Percentiles rank a stretch among this genome's conserved stretches.
phyloP scores from a whole-genome alignment of 345 rosid genomes.

The Zanthoxylum bungeanum region DNA sequence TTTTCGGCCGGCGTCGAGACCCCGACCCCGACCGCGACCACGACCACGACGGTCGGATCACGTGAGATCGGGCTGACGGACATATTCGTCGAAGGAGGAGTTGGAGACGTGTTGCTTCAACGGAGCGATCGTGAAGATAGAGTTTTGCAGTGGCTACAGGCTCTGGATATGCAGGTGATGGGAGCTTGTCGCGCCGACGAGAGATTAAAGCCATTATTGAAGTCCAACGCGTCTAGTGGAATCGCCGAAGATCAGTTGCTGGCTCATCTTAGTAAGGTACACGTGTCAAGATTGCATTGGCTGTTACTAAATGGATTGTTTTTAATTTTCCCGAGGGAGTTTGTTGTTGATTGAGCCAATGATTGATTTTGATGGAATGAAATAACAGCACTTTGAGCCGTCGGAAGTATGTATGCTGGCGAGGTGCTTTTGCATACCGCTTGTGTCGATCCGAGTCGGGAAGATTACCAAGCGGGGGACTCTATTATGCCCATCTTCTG shows the following conservation, averaged over 20 bases:
- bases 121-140: conserved; percentile 62
- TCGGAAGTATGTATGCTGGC: conserved; percentile 92
- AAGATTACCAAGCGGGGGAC: conserved; percentile 72
- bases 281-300: background rate
- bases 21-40: conserved; percentile 14
- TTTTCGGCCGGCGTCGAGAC: conserved; percentile 32
- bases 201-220: conserved; percentile 90
- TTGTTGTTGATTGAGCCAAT: background rate
- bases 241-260: conserved; percentile 76
- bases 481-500: conserved; percentile 54
- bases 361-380: background rate
- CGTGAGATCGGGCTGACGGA: conserved; percentile 43
- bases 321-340: background rate
- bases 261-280: conserved; percentile 84
- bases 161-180: conserved; percentile 83
- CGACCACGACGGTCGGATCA: too few relatives aligned
- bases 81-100: conserved; percentile 41
- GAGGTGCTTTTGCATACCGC: conserved; percentile 89
- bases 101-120: conserved; percentile 65
- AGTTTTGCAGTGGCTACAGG: conserved; percentile 85
- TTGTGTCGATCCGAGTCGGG: conserved; percentile 90
- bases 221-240: conserved; percentile 57
- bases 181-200: conserved; percentile 99
- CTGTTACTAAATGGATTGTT: background rate
- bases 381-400: conserved; percentile 76